A percentile compares a stretch with the other conserved stretches of the same genome.
Evolutionary conservation across 352 stramenopile genomes (phyloP).

Genomic region (Elongisporangium prolatum): DNA sequence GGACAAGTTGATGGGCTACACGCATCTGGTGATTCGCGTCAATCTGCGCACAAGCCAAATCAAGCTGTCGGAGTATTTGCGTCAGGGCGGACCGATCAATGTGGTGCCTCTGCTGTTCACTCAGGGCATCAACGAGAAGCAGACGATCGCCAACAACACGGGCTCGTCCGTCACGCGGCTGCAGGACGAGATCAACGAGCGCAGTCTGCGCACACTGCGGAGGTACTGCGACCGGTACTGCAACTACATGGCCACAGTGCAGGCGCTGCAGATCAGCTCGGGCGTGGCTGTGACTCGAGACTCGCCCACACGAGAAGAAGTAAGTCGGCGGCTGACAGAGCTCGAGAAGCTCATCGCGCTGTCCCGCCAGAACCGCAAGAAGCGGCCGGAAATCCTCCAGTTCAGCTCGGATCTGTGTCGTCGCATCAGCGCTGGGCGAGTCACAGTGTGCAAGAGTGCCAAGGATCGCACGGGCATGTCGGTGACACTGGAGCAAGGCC

Average conservation of each 20-base stretch:
- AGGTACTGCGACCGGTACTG: constrained; percentile 74
- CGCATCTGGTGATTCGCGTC: constrained; percentile 74
- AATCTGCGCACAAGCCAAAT: constrained; percentile 73
- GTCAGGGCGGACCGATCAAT: constrained; percentile 52
- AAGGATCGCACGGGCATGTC: constrained; percentile 98
- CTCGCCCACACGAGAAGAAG: constrained; percentile 41
- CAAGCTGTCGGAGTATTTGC: constrained; percentile 57
- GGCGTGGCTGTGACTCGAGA: constrained; percentile 1
- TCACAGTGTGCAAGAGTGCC: constrained; percentile 97
- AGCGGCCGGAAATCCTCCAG: constrained; percentile 83
- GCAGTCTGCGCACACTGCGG: constrained; percentile 59
- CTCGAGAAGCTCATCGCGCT: constrained; percentile 71
- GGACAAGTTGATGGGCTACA: constrained; percentile 60
- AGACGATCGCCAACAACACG: constrained; percentile 89
- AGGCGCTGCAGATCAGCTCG: constrained; percentile 15
- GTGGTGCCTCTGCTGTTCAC: constrained; percentile 79
- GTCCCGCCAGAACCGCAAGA: constrained; percentile 69
- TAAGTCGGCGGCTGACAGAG: constrained; percentile 45
- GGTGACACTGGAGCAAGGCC: constrained; percentile 93
- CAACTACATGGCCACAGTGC: constrained; percentile 53
- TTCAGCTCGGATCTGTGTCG: constrained; percentile 79
- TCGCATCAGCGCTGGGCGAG: constrained; percentile 79
- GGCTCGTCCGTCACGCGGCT: constrained; percentile 69
- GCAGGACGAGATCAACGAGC: constrained; percentile 82
- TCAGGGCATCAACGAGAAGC: constrained; percentile 92